Evolutionary conservation across 352 stramenopile genomes (phyloP), one percentile per base, ranked within the genome.

Genomic region (Globisporangium recalcitrans): DNA sequence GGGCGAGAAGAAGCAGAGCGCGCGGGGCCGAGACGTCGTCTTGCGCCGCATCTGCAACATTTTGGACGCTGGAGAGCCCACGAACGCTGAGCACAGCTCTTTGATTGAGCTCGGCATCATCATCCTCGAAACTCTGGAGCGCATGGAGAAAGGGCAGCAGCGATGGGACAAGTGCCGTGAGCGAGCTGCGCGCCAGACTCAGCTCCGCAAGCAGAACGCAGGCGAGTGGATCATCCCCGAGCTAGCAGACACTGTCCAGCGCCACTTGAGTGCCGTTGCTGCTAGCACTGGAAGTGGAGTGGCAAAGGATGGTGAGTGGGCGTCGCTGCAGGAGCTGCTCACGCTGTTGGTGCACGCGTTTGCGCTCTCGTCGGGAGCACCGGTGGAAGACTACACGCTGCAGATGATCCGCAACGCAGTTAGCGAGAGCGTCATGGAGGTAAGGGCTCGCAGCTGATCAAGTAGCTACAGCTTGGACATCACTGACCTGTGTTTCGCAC

Each of bases 151-250:
- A 14, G 65, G 53, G 1, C 78, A 90, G 27, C 49, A 62, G 11
- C 61, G 63, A 32, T 89, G 80, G 80, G 75, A 90, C 61, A 70
- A 69, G 52, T 88, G 75, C 22, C 78, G 68, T 14, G 70, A 87
- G 31, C 77, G 74, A 13, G 66, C 62, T 19, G 57, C 65, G 31
- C 78, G 82, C 6, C 80, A 91, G 21, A 58, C 73, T 6, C 73
- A 91, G 59, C 67, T 90, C 22, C 64, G 64, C 9, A 77, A 75
- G 31, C 63, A 88, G 65, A 66, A 69, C 31, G 77, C 65, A 3
- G 42, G 59, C 14, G 84, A 91, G 60, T 91, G 80, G 81, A 89
- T 91, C 61, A 64, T 93, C 21, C 80, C 79, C 24, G 84, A 90
- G 62, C 55, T 90, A 22, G 74, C 75, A 31, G 81, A 93, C 56